phyloP scores from a whole-genome alignment of 805 yeast genomes.

The Jamesozyma spencerorum region DNA sequence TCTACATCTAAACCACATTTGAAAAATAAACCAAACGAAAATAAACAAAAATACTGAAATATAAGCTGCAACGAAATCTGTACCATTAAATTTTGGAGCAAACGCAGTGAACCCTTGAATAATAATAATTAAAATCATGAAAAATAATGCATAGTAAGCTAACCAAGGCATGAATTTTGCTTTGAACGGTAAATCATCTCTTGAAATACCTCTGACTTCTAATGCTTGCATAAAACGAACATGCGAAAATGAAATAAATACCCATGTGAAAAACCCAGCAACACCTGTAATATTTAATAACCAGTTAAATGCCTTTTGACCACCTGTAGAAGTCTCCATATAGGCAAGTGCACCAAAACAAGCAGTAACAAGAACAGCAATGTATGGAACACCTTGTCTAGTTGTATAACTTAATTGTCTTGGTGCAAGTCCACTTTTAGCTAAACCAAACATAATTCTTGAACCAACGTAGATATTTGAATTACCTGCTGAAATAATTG shows the following conservation, averaged over 20 bases:
- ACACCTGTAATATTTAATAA: constrained; percentile 66
- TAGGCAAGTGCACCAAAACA: constrained; percentile 56
- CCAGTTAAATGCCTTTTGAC: constrained; percentile 59
- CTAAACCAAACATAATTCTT: constrained; percentile 55
- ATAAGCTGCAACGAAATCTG: constrained; percentile 60
- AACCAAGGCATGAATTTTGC: constrained; percentile 60
- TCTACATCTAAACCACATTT: constrained; percentile 41
- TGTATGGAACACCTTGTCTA: constrained; percentile 51
- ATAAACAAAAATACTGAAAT: constrained; percentile 44
- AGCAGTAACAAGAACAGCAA: constrained; percentile 49
- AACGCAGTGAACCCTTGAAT: constrained; percentile 68
- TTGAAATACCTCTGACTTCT: constrained; percentile 50
- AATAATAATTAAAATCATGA: constrained; percentile 47
- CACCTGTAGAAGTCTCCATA: constrained; percentile 45
- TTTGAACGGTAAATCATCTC: constrained; percentile 66
- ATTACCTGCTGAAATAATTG: constrained; percentile 73
- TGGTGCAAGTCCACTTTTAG: constrained; percentile 52
- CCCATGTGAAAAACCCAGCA: constrained; percentile 69
- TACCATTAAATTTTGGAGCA: constrained; percentile 40
- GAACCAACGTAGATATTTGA: constrained; percentile 68
- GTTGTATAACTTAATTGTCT: constrained; percentile 40
- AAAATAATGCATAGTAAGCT: constrained; percentile 54
- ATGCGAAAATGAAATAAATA: constrained; percentile 54
- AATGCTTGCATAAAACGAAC: constrained; percentile 62
- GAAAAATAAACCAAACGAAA: constrained; percentile 42